A percentile compares a stretch with the other conserved stretches of the same genome.
These are phyloP conservation scores for Yamadazyma diospyri DNA, from an alignment of 1,139 yeast species.

Conservation along the genomic window DNA sequence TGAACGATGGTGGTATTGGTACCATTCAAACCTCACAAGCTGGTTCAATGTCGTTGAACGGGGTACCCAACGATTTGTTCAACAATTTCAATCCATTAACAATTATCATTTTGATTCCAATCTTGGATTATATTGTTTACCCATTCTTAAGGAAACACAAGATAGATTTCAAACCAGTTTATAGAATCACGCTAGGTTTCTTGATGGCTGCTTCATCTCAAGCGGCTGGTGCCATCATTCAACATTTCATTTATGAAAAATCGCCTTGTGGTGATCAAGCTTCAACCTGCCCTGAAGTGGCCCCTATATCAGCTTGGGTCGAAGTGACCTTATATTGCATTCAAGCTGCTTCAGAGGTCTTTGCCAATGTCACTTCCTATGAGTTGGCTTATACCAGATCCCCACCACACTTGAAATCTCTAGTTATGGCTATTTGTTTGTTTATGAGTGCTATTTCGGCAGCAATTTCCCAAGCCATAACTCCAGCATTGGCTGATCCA, in stretches of 20 bases:
- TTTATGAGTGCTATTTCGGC: constrained; percentile 59
- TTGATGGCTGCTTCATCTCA: constrained; percentile 34
- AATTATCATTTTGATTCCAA: constrained; percentile 60
- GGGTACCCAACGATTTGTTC: constrained; percentile 70
- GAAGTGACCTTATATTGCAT: constrained; percentile 49
- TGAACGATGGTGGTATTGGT: constrained; percentile 66
- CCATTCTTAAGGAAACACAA: constrained; percentile 53
- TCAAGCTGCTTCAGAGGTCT: constrained; percentile 67
- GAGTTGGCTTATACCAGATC: constrained; percentile 71
- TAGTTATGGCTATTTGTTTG: constrained; percentile 65
- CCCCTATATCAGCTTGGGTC: constrained; percentile 56
- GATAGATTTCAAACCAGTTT: constrained; percentile 35
- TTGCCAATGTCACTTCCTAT: constrained; percentile 63
- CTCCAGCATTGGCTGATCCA: constrained; percentile 38
- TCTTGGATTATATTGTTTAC: constrained; percentile 54
- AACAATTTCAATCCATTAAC: constrained; percentile 67
- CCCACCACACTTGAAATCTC: constrained; percentile 64
- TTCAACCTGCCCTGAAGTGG: constrained; percentile 46
- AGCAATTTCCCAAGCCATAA: constrained; percentile 53
- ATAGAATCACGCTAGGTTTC: constrained; percentile 36
- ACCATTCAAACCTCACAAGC: constrained; percentile 63
- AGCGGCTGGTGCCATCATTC: constrained; percentile 40
- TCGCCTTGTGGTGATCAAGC: constrained; percentile 43
- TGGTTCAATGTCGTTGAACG: constrained; percentile 61
- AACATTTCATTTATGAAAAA: constrained; percentile 29